Conservation (phyloP, 1,284 basidiomycete species). For the Schizophyllum amplum region DNA sequence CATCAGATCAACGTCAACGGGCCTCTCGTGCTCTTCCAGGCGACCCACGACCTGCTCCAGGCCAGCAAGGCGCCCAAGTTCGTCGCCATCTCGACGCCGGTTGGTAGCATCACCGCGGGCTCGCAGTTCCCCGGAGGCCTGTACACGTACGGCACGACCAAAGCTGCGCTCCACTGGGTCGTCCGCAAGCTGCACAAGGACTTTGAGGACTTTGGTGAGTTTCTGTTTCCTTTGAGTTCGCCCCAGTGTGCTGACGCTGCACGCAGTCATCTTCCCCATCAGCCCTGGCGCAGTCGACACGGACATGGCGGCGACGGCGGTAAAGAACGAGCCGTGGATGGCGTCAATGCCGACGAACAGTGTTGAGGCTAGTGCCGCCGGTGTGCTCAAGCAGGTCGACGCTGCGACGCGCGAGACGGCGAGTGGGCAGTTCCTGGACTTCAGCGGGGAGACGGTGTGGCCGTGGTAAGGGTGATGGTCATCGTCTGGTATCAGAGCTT, state of each 20-base stretch:
- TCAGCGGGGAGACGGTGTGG: not conserved
- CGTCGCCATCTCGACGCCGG: not conserved
- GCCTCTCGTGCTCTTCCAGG: constrained; percentile 3
- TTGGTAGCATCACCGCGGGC: not conserved
- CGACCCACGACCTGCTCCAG: constrained; percentile 1
- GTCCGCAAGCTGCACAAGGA: not conserved
- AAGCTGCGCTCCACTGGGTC: not conserved
- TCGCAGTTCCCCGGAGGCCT: not conserved
- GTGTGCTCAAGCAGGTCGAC: not conserved
- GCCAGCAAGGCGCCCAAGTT: not conserved
- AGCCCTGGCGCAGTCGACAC: not conserved
- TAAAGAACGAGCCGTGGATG: not conserved
- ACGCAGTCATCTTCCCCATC: not conserved
- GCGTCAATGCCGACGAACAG: not conserved
- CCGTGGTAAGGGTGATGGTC: not conserved
- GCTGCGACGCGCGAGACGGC: not conserved
- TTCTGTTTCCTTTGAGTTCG: no score
- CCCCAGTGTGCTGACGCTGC: not conserved
- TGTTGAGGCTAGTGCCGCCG: not conserved
- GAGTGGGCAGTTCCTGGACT: not conserved
- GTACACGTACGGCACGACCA: not conserved
- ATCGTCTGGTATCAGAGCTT: no score
- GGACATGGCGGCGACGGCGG: not conserved
- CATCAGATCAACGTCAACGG: constrained; percentile 3
- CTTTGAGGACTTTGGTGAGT: not conserved